Conservation (phyloP, 805 yeast species). For the Kazachstania africana region DNA sequence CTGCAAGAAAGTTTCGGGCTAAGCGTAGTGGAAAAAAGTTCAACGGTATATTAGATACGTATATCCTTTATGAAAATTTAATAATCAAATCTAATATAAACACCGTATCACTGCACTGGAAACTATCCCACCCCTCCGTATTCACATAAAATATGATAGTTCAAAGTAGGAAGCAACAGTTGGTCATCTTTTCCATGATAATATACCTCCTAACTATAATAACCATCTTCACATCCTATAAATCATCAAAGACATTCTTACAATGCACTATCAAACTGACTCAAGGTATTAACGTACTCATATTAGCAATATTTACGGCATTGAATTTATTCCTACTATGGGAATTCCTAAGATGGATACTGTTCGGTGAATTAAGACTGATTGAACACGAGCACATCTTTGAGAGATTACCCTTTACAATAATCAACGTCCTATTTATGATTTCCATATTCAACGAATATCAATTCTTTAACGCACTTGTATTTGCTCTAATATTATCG, state of each 20-base stretch:
- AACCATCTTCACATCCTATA: conserved; percentile 2
- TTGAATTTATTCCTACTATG: conserved; percentile 30
- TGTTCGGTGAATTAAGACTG: conserved; percentile 67
- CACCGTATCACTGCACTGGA: too few relatives aligned
- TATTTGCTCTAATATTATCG: conserved; percentile 31
- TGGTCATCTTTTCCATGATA: conserved; percentile 1
- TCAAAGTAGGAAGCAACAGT: conserved; percentile 1
- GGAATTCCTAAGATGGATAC: conserved; percentile 35
- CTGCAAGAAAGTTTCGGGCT: too few relatives aligned
- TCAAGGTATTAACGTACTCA: conserved; percentile 35
- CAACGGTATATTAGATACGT: too few relatives aligned
- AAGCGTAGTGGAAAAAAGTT: too few relatives aligned
- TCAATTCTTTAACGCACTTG: conserved; percentile 33
- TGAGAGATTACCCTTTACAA: conserved; percentile 53
- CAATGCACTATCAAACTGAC: conserved; percentile 40
- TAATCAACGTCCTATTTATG: conserved; percentile 51
- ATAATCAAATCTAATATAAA: too few relatives aligned
- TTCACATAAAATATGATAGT: too few relatives aligned
- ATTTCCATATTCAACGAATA: conserved; percentile 42
- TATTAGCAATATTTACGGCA: conserved; percentile 35
- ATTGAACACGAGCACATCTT: conserved; percentile 66
- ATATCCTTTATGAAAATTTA: too few relatives aligned
- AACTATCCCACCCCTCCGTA: too few relatives aligned
- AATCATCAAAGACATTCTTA: conserved; percentile 17
- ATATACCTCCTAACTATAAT: conserved; percentile 1